Evolutionary conservation across 148 eudicot genomes (phyloP).

Genomic region (Dianthus caryophyllus): DNA sequence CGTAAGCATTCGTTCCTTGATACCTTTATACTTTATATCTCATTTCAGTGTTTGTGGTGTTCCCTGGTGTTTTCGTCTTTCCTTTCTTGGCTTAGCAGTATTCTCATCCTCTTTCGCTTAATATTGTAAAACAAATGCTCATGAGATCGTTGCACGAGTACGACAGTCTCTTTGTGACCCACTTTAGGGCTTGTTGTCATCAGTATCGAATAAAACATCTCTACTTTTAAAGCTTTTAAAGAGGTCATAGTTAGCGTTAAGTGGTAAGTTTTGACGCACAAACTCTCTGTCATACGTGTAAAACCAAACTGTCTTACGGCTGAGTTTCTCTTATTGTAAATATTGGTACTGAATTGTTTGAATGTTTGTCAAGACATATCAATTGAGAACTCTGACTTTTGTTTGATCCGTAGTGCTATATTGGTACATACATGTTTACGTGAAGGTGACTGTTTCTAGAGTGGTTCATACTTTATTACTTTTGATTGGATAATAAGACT

Average conservation of each 20-base stretch:
- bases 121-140: too few species aligned
- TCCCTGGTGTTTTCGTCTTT: not conserved
- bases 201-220: too few species aligned
- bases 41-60: not conserved
- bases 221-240: too few species aligned
- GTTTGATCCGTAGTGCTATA: not conserved
- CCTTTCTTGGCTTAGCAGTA: not conserved
- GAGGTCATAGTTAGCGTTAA: too few species aligned
- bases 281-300: too few species aligned
- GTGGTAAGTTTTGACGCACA: too few species aligned
- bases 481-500: not conserved
- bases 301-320: too few species aligned
- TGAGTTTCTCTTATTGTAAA: too few species aligned
- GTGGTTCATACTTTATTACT: not conserved
- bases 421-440: not conserved
- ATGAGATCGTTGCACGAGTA: too few species aligned
- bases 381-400: not conserved
- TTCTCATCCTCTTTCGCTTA: not conserved
- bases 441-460: not conserved
- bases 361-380: too few species aligned
- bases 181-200: too few species aligned
- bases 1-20: slow-evolving; percentile 43
- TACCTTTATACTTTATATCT: not conserved
- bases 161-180: too few species aligned
- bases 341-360: not conserved